These are phyloP conservation scores for Citrus maxima DNA, from an alignment of 345 rosid genomes.

Conservation along the genomic window DNA sequence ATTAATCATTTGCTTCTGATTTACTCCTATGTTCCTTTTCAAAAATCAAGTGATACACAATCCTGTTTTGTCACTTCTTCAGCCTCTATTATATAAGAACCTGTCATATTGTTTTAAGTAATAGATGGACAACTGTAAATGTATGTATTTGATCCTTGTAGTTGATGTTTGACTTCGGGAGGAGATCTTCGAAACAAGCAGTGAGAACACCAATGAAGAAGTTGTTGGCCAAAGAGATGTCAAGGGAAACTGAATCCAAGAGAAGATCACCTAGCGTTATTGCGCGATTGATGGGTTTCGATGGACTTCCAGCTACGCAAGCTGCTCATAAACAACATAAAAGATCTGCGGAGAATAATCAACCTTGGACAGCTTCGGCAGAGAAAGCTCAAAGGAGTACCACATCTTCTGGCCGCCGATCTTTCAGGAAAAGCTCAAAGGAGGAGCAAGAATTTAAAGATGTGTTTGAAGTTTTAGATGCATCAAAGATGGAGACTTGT, in stretches of 20 bases:
- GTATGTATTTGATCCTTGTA: slow-evolving; percentile 25
- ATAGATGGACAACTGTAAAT: slow-evolving; percentile 7
- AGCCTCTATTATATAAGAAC: not conserved
- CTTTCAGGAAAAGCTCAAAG: slow-evolving; percentile 65
- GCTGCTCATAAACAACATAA: slow-evolving; percentile 41
- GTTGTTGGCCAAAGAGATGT: slow-evolving; percentile 81
- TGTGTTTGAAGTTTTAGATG: slow-evolving; percentile 87
- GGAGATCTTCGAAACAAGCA: slow-evolving; percentile 37
- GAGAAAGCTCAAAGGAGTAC: slow-evolving; percentile 38
- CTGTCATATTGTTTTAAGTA: not conserved
- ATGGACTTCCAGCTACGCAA: slow-evolving; percentile 66
- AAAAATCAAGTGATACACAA: not conserved
- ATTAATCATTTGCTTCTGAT: slow-evolving; percentile 3
- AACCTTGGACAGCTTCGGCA: slow-evolving; percentile 16
- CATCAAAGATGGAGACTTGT: slow-evolving; percentile 42
- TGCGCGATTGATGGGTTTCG: slow-evolving; percentile 95
- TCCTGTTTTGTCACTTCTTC: not conserved
- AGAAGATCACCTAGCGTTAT: slow-evolving; percentile 76
- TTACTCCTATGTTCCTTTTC: not conserved
- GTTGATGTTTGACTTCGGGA: slow-evolving; percentile 43
- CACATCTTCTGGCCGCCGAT: slow-evolving; percentile 39
- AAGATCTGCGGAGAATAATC: slow-evolving; percentile 35
- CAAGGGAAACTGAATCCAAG: slow-evolving; percentile 63
- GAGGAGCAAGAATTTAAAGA: slow-evolving; percentile 89
- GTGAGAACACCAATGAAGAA: slow-evolving; percentile 62